These are phyloP conservation scores for Mycena haematopus DNA, from an alignment of 768 basidiomycete genomes.

Conservation along the genomic window DNA sequence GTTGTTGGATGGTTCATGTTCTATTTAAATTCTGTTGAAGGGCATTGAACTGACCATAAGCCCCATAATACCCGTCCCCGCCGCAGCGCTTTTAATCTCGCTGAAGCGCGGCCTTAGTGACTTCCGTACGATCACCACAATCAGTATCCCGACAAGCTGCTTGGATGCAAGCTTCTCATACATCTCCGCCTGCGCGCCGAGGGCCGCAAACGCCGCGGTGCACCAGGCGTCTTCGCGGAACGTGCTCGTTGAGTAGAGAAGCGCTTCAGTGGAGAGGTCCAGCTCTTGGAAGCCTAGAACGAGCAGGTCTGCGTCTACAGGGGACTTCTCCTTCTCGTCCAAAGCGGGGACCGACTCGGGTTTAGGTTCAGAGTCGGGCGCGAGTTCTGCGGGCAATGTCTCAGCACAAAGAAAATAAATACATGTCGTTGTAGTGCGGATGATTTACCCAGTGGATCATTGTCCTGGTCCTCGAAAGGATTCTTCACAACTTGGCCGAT, in stretches of 20 bases:
- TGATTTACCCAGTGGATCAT: neutral
- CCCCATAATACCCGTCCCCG: constrained; percentile 80
- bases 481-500: constrained; percentile 36
- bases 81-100: constrained; percentile 55
- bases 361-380: neutral
- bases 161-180: constrained; percentile 81
- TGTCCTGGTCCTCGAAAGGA: constrained; percentile 20
- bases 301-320: constrained; percentile 48
- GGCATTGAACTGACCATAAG: constrained; percentile 61
- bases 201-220: constrained; percentile 65
- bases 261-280: constrained; percentile 78
- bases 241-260: constrained; percentile 71
- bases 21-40: neutral
- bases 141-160: constrained; percentile 86
- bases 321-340: constrained; percentile 14
- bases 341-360: neutral
- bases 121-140: constrained; percentile 71
- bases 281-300: constrained; percentile 85
- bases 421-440: neutral
- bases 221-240: constrained; percentile 76
- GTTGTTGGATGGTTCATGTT: neutral
- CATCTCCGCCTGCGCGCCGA: constrained; percentile 67
- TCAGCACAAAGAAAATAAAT: neutral
- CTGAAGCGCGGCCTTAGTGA: constrained; percentile 55
- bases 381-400: neutral